A percentile compares a stretch with the other conserved stretches of the same genome.
Evolutionary conservation across 1,284 basidiomycete genomes (phyloP).

Genomic region (Hortiboletus rubellus): DNA sequence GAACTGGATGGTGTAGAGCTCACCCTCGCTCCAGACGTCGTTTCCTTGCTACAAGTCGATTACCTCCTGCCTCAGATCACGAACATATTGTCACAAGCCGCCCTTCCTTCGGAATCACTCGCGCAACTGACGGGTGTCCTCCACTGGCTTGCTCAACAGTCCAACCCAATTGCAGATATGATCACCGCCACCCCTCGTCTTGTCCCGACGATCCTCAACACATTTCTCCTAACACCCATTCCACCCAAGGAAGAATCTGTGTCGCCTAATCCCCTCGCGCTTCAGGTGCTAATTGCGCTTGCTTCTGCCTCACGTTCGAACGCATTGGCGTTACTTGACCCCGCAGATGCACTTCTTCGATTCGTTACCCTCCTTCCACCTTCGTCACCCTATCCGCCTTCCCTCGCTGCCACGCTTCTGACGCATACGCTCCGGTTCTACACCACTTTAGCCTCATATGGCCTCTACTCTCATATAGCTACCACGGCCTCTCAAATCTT

Average conservation of each 20-base stretch:
- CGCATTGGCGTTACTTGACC: slow-evolving; percentile 58
- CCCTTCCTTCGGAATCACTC: slow-evolving; percentile 50
- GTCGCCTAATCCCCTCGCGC: slow-evolving; percentile 51
- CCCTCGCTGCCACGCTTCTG: slow-evolving; percentile 53
- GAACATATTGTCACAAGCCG: slow-evolving; percentile 40
- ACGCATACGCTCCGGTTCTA: slow-evolving; percentile 67
- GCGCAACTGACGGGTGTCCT: slow-evolving; percentile 64
- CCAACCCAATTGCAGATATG: slow-evolving; percentile 51
- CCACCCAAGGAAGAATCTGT: slow-evolving; percentile 35
- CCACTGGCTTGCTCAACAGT: slow-evolving; percentile 59
- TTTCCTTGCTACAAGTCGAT: slow-evolving; percentile 53
- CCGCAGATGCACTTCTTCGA: slow-evolving; percentile 69
- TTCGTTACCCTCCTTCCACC: slow-evolving; percentile 68
- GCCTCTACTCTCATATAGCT: slow-evolving; percentile 68
- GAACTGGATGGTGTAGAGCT: slow-evolving; percentile 52
- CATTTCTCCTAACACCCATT: slow-evolving; percentile 57
- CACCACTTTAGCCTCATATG: slow-evolving; percentile 70
- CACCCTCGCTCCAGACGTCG: slow-evolving; percentile 24
- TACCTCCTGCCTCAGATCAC: slow-evolving; percentile 55
- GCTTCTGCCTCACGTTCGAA: slow-evolving; percentile 65
- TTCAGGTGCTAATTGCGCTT: slow-evolving; percentile 62
- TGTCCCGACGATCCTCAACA: slow-evolving; percentile 51
- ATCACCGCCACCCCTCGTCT: slow-evolving; percentile 58
- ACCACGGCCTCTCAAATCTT: slow-evolving; percentile 62
- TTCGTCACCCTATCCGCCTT: slow-evolving; percentile 45